Percentiles rank a stretch among this genome's conserved stretches.
These are phyloP conservation scores for Drechslerella stenobrocha DNA, from an alignment of 2,329 filamentous ascomycete species.

Conservation along the genomic window DNA sequence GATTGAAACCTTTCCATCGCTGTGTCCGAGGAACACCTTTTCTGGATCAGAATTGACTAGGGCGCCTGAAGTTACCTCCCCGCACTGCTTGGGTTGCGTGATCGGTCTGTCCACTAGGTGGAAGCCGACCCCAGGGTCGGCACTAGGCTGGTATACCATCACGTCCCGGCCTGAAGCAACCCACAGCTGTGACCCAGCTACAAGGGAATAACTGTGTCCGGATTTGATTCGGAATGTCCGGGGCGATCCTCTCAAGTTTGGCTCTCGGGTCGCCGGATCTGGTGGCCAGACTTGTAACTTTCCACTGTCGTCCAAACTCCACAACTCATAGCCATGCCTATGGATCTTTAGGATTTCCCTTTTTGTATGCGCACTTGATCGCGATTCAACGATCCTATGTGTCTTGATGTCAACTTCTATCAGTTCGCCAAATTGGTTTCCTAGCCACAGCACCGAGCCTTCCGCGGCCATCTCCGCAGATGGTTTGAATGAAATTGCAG, in stretches of 20 bases:
- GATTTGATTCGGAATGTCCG: conserved; percentile 76
- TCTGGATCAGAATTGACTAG: conserved; percentile 73
- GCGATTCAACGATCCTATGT: conserved; percentile 70
- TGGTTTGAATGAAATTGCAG: conserved; percentile 83
- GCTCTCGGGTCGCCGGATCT: conserved; percentile 69
- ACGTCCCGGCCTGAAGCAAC: conserved; percentile 84
- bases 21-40: conserved; percentile 85
- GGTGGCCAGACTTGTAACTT: conserved; percentile 85
- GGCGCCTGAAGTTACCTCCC: conserved; percentile 84
- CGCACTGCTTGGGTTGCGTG: conserved; percentile 67
- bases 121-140: conserved; percentile 70
- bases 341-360: conserved; percentile 82
- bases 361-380: conserved; percentile 72
- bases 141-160: conserved; percentile 75
- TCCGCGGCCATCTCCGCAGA: conserved; percentile 76
- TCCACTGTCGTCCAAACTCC: conserved; percentile 89
- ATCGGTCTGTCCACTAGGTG: conserved; percentile 74
- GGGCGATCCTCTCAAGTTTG: conserved; percentile 73
- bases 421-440: conserved; percentile 83
- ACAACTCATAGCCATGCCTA: conserved; percentile 83
- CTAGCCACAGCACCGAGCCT: conserved; percentile 81
- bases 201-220: conserved; percentile 84
- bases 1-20: conserved; percentile 91
- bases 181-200: conserved; percentile 84
- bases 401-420: conserved; percentile 82